A percentile compares a stretch with the other conserved stretches of the same genome.
phyloP scores from a whole-genome alignment of 83 land plant genomes.

The Picea mariana region DNA sequence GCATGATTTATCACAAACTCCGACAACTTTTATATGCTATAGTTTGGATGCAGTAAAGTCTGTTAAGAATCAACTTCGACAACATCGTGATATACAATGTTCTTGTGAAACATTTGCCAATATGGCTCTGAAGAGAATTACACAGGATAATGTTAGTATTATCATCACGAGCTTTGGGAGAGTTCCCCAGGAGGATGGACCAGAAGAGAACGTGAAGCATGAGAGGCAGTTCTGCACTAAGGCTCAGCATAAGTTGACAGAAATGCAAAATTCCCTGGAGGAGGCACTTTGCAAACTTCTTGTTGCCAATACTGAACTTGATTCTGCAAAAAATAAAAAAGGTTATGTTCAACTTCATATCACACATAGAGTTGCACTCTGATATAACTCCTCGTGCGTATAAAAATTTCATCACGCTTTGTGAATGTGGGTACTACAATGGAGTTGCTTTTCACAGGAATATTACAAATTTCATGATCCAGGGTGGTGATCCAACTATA shows the following conservation, averaged over 20 bases:
- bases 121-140: no score
- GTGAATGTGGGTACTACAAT: constrained; percentile 93
- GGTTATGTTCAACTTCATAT: constrained; percentile 91
- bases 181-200: no score
- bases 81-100: no score
- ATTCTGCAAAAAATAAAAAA: constrained; percentile 59
- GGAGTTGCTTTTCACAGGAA: constrained; percentile 84
- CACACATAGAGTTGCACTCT: constrained; percentile 91
- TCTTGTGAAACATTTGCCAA: no score
- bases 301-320: constrained; percentile 1
- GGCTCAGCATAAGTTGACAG: not conserved
- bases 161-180: no score
- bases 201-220: constrained; percentile 10
- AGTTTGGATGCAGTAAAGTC: no score
- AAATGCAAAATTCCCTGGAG: not conserved
- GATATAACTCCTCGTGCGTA: constrained; percentile 93
- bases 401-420: constrained; percentile 93
- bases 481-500: constrained; percentile 99
- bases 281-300: not conserved
- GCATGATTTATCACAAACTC: no score
- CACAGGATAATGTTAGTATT: no score
- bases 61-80: no score
- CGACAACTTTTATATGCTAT: no score
- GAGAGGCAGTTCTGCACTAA: not conserved
- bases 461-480: constrained; percentile 96